These are phyloP conservation scores for Kuraishia molischiana DNA, from an alignment of 805 yeast species.

Conservation along the genomic window DNA sequence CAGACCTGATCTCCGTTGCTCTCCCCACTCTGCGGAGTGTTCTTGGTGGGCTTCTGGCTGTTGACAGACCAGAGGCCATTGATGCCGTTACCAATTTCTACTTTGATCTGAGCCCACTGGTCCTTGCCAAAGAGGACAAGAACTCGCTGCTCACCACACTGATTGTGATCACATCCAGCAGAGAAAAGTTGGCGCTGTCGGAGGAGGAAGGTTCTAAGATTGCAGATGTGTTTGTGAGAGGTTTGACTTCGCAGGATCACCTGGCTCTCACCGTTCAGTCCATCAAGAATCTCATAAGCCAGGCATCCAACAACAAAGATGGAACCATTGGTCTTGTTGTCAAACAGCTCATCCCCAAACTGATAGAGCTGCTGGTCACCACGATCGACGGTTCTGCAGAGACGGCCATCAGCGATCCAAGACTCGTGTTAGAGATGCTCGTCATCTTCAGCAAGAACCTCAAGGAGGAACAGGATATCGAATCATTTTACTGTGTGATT, in stretches of 20 bases:
- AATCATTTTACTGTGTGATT: conserved; percentile 19
- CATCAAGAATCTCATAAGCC: conserved; percentile 42
- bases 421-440: conserved; percentile 38
- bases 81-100: conserved; percentile 25
- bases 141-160: conserved; percentile 33
- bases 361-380: conserved; percentile 23
- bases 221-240: conserved; percentile 21
- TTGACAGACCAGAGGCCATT: conserved; percentile 17
- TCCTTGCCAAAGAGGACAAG: conserved; percentile 13
- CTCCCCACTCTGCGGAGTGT: conserved; percentile 41
- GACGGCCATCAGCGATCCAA: conserved; percentile 19
- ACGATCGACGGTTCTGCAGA: conserved; percentile 1
- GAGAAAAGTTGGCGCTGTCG: conserved; percentile 20
- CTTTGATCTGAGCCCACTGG: conserved; percentile 19
- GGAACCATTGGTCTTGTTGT: conserved; percentile 27
- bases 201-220: conserved; percentile 26
- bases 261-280: conserved; percentile 46
- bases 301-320: conserved; percentile 16
- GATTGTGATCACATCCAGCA: conserved; percentile 32
- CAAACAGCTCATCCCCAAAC: conserved; percentile 33
- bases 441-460: conserved; percentile 31
- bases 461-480: conserved; percentile 18
- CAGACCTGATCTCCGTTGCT: conserved; percentile 38
- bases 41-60: conserved; percentile 20
- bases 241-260: conserved; percentile 23